Evolutionary conservation across 148 eudicot genomes (phyloP), one percentile per base, ranked within the genome.

Genomic region (Rhododendron mucronatum): DNA sequence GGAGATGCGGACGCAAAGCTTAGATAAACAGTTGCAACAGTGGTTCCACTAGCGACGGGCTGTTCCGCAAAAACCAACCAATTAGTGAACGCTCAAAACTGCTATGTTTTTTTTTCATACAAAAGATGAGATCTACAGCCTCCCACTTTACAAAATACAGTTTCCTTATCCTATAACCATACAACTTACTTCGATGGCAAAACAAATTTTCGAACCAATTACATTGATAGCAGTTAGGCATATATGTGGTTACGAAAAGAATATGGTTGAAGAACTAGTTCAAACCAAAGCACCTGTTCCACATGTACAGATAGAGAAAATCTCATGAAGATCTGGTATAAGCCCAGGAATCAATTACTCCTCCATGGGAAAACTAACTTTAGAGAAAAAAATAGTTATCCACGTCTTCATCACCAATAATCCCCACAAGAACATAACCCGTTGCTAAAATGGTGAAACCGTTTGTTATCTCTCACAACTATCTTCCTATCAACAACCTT

Each of bases 391-490:
- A 65, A 26, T 3, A 11, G 20, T 21, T 33, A 28, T 33, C 77
- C 85, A 28, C 81, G 10, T 65, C 85, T 84, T 82, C n/a, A 18
- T 28, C 83, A 82, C 91, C 90, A 86, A 86, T 88, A 89, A 88
- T 90, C 92, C 67, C 91, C 87, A 73, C 95, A 90, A 48, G 90
- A 89, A 87, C 93, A 91, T 4, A 61, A 47, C 47, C 92, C 89
- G 41, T 87, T 61, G 87, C 85, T 89, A 85, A 91, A 89, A 91
- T 92, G 91, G 84, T 89, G 91, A 84, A 91, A 93, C 7, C 91
- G 85, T 87, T 91, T 90, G 85, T 88, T 91, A 71, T 91, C 92
- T 76, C 93, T 90, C 85, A 93, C 93, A 82, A 90, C 61, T 59
- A 91, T 91, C 89, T 90, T 91, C 86, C 92, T 89, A 15, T 88